phyloP scores from a whole-genome alignment of 2,329 filamentous ascomycete species.

The Dothistroma pini region DNA sequence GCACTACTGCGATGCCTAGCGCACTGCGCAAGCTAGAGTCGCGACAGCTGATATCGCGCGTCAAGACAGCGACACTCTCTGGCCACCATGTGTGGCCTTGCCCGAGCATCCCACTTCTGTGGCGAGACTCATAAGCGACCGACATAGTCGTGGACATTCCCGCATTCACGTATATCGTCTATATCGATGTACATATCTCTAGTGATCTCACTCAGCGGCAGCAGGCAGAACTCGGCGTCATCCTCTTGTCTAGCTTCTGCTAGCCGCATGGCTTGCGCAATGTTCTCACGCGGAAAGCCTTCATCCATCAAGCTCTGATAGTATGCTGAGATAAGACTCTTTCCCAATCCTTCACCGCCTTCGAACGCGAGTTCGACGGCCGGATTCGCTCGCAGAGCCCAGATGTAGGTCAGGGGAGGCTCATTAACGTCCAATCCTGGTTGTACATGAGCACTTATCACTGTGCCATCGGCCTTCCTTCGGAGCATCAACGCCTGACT shows the following conservation, averaged over 20 bases:
- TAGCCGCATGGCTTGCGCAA: slow-evolving; percentile 21
- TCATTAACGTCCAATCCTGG: slow-evolving; percentile 23
- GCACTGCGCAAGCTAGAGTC: too few relatives aligned
- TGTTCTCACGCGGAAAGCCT: slow-evolving; percentile 22
- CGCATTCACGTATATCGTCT: slow-evolving; percentile 2
- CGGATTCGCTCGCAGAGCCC: slow-evolving; percentile 24
- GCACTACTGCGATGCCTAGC: too few relatives aligned
- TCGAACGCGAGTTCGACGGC: slow-evolving; percentile 4
- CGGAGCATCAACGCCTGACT: slow-evolving; percentile 23
- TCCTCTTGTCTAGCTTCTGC: slow-evolving; percentile 13
- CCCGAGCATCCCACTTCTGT: too few relatives aligned
- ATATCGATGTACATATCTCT: slow-evolving; percentile 19
- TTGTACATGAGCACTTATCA: slow-evolving; percentile 24
- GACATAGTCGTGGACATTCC: background rate
- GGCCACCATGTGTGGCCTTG: too few relatives aligned
- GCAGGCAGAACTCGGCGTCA: slow-evolving; percentile 17
- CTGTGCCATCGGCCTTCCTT: slow-evolving; percentile 3
- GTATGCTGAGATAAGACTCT: slow-evolving; percentile 18
- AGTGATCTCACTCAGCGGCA: slow-evolving; percentile 18
- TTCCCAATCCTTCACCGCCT: slow-evolving; percentile 9
- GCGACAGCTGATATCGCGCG: too few relatives aligned
- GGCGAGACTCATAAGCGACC: too few relatives aligned
- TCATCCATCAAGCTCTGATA: slow-evolving; percentile 24
- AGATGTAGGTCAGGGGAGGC: slow-evolving; percentile 23
- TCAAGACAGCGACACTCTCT: too few relatives aligned